Percentiles rank a stretch among this genome's conserved stretches.
Conservation (phyloP, 257 asterid genomes). For the Apocynum venetum region DNA sequence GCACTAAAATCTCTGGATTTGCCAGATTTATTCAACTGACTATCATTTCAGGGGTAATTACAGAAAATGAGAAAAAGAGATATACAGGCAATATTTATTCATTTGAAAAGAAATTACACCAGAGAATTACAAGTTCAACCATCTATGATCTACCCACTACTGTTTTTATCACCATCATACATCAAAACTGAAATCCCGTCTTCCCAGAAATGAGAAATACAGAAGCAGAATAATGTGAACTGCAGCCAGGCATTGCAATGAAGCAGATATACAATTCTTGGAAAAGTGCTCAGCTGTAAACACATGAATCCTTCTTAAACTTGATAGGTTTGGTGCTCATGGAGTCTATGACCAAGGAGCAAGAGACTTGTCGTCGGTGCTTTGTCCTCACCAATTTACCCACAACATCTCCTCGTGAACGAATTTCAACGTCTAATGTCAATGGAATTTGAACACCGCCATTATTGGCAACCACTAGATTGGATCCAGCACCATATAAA, state of each 20-base stretch:
- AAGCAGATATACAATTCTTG: background rate
- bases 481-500: conserved; percentile 82
- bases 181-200: conserved; percentile 14
- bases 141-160: background rate
- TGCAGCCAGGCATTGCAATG: background rate
- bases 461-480: conserved; percentile 29
- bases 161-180: background rate
- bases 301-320: conserved; percentile 64
- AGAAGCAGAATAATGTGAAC: background rate
- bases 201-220: background rate
- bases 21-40: background rate
- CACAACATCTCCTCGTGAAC: conserved; percentile 69
- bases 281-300: conserved; percentile 30
- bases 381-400: conserved; percentile 79
- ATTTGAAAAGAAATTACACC: background rate
- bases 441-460: conserved; percentile 57
- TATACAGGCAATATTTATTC: background rate
- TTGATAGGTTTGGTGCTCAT: conserved; percentile 61
- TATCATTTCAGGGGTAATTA: too few relatives aligned
- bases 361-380: conserved; percentile 47
- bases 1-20: background rate
- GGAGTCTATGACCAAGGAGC: conserved; percentile 66
- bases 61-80: background rate
- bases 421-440: conserved; percentile 52
- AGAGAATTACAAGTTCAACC: background rate